phyloP scores from a whole-genome alignment of 1,284 basidiomycete genomes.

The Pisolithus thermaeus region DNA sequence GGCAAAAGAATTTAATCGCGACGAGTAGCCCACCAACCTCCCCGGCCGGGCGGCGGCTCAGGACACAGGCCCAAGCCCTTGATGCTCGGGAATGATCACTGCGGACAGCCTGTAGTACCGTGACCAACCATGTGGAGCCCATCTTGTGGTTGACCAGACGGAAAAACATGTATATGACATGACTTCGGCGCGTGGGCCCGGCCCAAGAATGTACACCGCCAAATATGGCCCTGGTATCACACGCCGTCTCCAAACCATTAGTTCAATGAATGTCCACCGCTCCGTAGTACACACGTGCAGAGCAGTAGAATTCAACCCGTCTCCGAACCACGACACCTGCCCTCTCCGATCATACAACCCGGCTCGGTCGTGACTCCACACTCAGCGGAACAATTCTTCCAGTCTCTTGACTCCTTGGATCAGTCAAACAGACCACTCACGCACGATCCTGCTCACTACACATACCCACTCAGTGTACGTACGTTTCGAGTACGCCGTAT shows the following conservation, averaged over 20 bases:
- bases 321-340: not conserved
- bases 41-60: not conserved
- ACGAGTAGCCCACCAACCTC: not conserved
- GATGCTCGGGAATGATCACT: not conserved
- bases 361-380: not conserved
- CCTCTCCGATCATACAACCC: not conserved
- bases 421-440: constrained; percentile 1
- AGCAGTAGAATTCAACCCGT: not conserved
- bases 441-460: not conserved
- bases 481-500: not conserved
- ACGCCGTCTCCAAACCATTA: constrained; percentile 13
- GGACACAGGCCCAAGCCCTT: not conserved
- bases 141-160: too few species aligned
- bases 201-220: constrained; percentile 10
- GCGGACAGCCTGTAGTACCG: not conserved
- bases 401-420: constrained; percentile 2
- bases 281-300: not conserved
- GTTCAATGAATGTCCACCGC: not conserved
- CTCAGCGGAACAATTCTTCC: not conserved
- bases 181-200: too few species aligned
- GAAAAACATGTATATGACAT: too few species aligned
- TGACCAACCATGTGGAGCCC: too few species aligned
- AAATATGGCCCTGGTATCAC: constrained; percentile 21
- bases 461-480: not conserved
- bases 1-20: constrained; percentile 6